Percentiles rank a stretch among this genome's conserved stretches.
phyloP scores from a whole-genome alignment of 768 basidiomycete genomes.

The Leccinum boreale region DNA sequence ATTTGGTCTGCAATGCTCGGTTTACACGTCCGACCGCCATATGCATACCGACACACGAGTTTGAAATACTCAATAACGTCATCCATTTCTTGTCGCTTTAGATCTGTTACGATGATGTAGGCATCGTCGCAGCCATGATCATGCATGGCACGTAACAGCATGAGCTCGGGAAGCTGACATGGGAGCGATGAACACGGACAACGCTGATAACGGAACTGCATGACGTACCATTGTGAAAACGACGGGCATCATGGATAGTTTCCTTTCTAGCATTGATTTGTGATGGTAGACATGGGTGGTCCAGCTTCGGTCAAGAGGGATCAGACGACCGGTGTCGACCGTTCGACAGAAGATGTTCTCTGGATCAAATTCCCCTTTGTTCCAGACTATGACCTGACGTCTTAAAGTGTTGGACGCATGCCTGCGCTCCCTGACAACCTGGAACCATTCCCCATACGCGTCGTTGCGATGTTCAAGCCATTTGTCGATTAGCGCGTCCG shows the following conservation, averaged over 20 bases:
- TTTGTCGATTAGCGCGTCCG: conserved; percentile 77
- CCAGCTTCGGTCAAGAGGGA: conserved; percentile 80
- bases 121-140: conserved; percentile 77
- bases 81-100: conserved; percentile 79
- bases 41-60: conserved; percentile 63
- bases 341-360: conserved; percentile 80
- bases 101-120: conserved; percentile 74
- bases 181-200: conserved; percentile 1
- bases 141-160: conserved; percentile 79
- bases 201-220: not conserved
- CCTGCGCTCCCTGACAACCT: conserved; percentile 62
- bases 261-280: conserved; percentile 68
- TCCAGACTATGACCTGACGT: conserved; percentile 49
- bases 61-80: conserved; percentile 78
- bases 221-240: conserved; percentile 71
- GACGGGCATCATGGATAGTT: conserved; percentile 74
- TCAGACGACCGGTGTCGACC: conserved; percentile 72
- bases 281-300: conserved; percentile 80
- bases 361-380: conserved; percentile 72
- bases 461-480: conserved; percentile 80
- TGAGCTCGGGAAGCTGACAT: conserved; percentile 68
- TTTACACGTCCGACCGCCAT: conserved; percentile 57
- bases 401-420: conserved; percentile 51
- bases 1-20: conserved; percentile 65
- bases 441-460: conserved; percentile 76